Evolutionary conservation across 2,329 filamentous ascomycete genomes (phyloP).

Genomic region (Penicillium sclerotiorum): DNA sequence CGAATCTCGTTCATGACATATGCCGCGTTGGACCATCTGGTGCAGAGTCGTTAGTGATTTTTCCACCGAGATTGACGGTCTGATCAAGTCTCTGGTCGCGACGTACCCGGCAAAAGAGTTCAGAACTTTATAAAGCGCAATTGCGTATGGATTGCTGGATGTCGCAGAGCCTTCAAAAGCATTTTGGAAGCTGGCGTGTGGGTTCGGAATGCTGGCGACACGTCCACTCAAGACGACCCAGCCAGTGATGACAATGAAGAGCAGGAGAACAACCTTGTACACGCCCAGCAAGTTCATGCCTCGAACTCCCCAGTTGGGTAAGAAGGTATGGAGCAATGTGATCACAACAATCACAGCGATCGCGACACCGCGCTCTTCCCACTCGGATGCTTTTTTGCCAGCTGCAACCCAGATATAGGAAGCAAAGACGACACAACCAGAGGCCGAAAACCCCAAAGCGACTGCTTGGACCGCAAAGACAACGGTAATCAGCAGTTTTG

Average conservation of each 20-base stretch:
- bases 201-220: slow-evolving; percentile 59
- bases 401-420: slow-evolving; percentile 71
- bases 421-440: slow-evolving; percentile 70
- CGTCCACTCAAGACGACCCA: slow-evolving; percentile 65
- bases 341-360: slow-evolving; percentile 67
- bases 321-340: slow-evolving; percentile 66
- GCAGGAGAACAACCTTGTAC: slow-evolving; percentile 67
- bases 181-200: slow-evolving; percentile 61
- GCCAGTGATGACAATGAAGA: slow-evolving; percentile 66
- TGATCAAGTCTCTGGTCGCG: too few relatives aligned
- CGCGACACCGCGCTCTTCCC: slow-evolving; percentile 69
- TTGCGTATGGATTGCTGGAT: slow-evolving; percentile 68
- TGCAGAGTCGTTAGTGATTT: too few relatives aligned
- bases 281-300: slow-evolving; percentile 67
- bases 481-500: slow-evolving; percentile 63
- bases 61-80: too few relatives aligned
- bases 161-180: slow-evolving; percentile 63
- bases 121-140: slow-evolving; percentile 71
- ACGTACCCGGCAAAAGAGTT: slow-evolving; percentile 61
- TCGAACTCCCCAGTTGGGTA: slow-evolving; percentile 67
- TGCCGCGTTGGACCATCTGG: slow-evolving; percentile 48
- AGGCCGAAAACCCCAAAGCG: slow-evolving; percentile 62
- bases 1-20: slow-evolving; percentile 62
- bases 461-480: slow-evolving; percentile 65
- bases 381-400: slow-evolving; percentile 62